Conservation (phyloP, 2,329 filamentous ascomycete genomes). For the Alternaria infectoria region DNA sequence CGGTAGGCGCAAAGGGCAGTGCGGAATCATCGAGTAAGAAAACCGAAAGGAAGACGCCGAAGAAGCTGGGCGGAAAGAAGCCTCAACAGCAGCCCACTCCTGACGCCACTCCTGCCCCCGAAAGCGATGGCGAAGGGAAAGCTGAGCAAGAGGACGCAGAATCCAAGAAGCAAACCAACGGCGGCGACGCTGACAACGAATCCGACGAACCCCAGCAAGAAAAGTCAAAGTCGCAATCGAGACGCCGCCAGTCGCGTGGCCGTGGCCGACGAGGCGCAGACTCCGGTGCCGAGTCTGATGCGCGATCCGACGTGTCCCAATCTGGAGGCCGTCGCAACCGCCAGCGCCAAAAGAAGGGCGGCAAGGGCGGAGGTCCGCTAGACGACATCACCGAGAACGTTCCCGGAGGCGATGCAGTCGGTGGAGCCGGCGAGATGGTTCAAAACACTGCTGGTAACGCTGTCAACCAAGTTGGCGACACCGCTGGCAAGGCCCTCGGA, state of each 20-base stretch:
- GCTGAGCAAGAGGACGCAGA: constrained; percentile 52
- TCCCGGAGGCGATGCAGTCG: constrained; percentile 59
- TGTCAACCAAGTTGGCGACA: constrained; percentile 53
- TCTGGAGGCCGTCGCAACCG: constrained; percentile 63
- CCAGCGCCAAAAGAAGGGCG: constrained; percentile 57
- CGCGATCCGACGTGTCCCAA: constrained; percentile 61
- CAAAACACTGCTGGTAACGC: constrained; percentile 62
- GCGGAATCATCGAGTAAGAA: constrained; percentile 52
- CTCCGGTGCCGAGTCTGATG: constrained; percentile 61
- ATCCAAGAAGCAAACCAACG: constrained; percentile 40
- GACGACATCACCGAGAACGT: constrained; percentile 62
- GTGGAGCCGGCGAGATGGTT: constrained; percentile 62
- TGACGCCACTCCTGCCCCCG: constrained; percentile 54
- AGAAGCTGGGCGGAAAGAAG: constrained; percentile 58
- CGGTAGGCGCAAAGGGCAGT: constrained; percentile 44
- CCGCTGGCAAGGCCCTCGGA: constrained; percentile 53
- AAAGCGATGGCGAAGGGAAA: constrained; percentile 53
- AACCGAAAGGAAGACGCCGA: constrained; percentile 56
- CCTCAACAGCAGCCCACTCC: constrained; percentile 54
- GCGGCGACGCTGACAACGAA: constrained; percentile 44
- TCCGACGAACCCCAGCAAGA: constrained; percentile 56
- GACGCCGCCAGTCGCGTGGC: constrained; percentile 58
- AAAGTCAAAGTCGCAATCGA: constrained; percentile 53
- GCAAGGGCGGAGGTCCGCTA: constrained; percentile 57
- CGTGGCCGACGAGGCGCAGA: constrained; percentile 55